Evolutionary conservation across 352 stramenopile species (phyloP).

Genomic region (Globisporangium paddicum): DNA sequence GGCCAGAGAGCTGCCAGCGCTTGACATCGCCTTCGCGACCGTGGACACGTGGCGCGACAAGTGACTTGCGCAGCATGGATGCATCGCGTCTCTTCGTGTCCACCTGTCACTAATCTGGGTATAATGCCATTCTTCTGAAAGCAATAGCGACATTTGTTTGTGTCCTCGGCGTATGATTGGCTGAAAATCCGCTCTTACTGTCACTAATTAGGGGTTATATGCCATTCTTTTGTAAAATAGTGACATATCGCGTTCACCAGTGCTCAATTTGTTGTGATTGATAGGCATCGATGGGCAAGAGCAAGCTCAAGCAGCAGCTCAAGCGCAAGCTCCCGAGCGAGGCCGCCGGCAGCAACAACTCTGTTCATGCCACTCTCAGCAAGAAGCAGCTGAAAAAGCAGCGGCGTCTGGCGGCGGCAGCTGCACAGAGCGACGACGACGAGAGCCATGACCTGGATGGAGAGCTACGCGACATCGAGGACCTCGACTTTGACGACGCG

Average conservation of each 20-base stretch:
- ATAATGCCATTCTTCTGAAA: too few species aligned
- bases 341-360: neutral
- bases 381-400: conserved; percentile 20
- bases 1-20: conserved; percentile 38
- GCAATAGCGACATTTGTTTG: too few species aligned
- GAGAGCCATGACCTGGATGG: conserved; percentile 18
- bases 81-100: too few species aligned
- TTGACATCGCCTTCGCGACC: neutral
- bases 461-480: conserved; percentile 29
- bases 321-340: conserved; percentile 17
- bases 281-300: conserved; percentile 34
- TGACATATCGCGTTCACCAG: neutral
- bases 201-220: neutral
- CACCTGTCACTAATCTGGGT: too few species aligned
- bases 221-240: neutral
- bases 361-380: neutral
- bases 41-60: too few species aligned
- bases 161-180: too few species aligned
- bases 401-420: conserved; percentile 11
- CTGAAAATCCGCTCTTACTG: neutral
- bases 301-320: conserved; percentile 32
- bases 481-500: conserved; percentile 51
- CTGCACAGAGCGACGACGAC: conserved; percentile 21
- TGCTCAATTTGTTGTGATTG: neutral
- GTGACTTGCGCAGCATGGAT: neutral